Percentiles rank a stretch among this genome's conserved stretches.
Conservation (phyloP, 2,329 filamentous ascomycete species). For the Xylaria sp. region DNA sequence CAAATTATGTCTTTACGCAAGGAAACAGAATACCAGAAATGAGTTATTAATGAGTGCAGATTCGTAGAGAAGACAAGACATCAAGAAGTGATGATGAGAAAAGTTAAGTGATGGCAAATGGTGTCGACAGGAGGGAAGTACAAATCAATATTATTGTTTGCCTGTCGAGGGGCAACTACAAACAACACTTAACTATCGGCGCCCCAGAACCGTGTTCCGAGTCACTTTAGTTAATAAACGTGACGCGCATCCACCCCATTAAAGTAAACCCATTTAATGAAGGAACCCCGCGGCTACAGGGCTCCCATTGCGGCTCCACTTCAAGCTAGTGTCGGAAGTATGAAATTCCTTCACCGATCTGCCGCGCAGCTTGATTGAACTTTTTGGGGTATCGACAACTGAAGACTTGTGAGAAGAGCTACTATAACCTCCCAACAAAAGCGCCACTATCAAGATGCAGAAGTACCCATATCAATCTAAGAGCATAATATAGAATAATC, state of each 20-base stretch:
- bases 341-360: constrained; percentile 45
- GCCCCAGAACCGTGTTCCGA: no score
- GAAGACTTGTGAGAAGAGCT: constrained; percentile 10
- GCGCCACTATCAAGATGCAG: constrained; percentile 15
- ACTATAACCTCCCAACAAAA: not conserved
- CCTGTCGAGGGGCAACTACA: not conserved
- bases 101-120: not conserved
- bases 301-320: not conserved
- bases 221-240: not conserved
- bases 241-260: not conserved
- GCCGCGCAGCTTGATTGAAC: constrained; percentile 36
- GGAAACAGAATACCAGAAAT: no score
- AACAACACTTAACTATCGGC: no score
- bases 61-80: not conserved
- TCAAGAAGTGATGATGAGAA: not conserved
- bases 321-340: constrained; percentile 38
- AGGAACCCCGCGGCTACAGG: not conserved
- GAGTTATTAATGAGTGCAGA: not conserved
- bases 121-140: not conserved
- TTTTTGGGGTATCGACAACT: constrained; percentile 35
- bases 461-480: not conserved
- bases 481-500: constrained; percentile 14
- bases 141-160: not conserved
- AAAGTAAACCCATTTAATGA: not conserved
- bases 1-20: not conserved